Evolutionary conservation across 1,139 yeast species (phyloP), one percentile per base, ranked within the genome.

Genomic region (Yamadazyma diospyri): DNA sequence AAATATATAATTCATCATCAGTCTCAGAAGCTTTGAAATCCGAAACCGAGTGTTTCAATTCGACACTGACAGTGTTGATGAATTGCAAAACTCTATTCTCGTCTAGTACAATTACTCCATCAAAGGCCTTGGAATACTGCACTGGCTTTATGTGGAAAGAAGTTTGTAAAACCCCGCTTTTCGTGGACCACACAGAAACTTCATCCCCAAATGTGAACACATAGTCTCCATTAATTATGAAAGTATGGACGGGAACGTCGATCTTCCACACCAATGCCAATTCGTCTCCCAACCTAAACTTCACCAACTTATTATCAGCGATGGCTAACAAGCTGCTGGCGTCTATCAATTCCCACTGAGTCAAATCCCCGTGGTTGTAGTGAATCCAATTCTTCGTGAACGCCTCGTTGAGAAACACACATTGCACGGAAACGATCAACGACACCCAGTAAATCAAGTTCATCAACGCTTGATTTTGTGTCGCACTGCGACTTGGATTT

Each of bases 371-470:
- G 27, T 43, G 42, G 24, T 42, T 45, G 20, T 41, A 30, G 9
- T 29, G 35, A 17, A 42, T 40, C 48, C 48, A 46, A 26, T 67
- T 70, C 39, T 53, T 56, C 12, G 53, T 53, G 44, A 65, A 64
- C 5, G 72, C 72, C 36, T 62, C 63, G 25, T 64, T 67, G 8
- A 61, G 35, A 29, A 56, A 18, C 23, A 31, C 35, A 30, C 32
- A 14, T 22, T 22, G 31, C 10, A 29, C 25, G 10, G 23, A 12
- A 23, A 11, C 11, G 8, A 29, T 21, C 26, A 29, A 27, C 15
- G 30, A 20, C 4, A 22, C 16, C 18, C 23, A 27, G 21, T 27
- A 27, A 6, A 27, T 11, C 13, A 12, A 27, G 4, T 17, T 15
- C 29, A 26, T 26, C 29, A 7, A 16, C n/a, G n/a, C n/a, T n/a